Evolutionary conservation across 1,284 basidiomycete genomes (phyloP).

Genomic region (Vanrija humicola): DNA sequence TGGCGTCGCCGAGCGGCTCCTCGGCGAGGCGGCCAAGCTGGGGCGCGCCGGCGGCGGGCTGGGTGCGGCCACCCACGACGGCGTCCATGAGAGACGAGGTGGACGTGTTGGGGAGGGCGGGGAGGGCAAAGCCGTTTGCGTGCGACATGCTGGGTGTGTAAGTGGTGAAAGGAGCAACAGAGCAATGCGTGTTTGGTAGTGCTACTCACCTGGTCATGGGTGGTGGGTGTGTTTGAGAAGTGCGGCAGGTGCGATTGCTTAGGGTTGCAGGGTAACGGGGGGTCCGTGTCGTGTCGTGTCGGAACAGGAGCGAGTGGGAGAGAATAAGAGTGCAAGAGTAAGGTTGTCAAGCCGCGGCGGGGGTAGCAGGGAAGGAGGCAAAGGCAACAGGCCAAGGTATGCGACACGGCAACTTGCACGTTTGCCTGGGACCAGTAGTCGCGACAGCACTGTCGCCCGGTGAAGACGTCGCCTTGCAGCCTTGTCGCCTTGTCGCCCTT

Average conservation of each 20-base stretch:
- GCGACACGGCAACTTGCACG: too few relatives aligned
- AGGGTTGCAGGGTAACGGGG: too few relatives aligned
- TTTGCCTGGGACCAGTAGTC: too few relatives aligned
- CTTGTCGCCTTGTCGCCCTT: too few relatives aligned
- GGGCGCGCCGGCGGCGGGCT: neutral
- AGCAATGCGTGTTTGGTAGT: neutral
- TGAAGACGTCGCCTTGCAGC: too few relatives aligned
- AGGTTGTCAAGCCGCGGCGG: constrained; percentile 1
- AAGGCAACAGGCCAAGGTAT: too few relatives aligned
- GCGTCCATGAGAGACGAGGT: constrained; percentile 38
- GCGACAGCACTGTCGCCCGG: too few relatives aligned
- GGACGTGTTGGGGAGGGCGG: constrained; percentile 21
- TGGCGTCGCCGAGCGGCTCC: constrained; percentile 9
- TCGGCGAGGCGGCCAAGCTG: constrained; percentile 3
- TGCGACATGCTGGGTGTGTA: neutral
- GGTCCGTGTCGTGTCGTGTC: too few relatives aligned
- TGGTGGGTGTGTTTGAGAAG: too few relatives aligned
- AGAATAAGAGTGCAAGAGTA: neutral
- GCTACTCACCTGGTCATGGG: neutral
- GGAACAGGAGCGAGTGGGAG: neutral
- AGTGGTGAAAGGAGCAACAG: neutral
- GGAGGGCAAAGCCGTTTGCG: constrained; percentile 10
- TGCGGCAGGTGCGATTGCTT: too few relatives aligned
- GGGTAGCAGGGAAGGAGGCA: neutral
- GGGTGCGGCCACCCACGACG: constrained; percentile 26